Percentiles rank a stretch among this genome's conserved stretches.
Conservation (phyloP, 164 flowering plant species). For the Sextonia rubra region DNA sequence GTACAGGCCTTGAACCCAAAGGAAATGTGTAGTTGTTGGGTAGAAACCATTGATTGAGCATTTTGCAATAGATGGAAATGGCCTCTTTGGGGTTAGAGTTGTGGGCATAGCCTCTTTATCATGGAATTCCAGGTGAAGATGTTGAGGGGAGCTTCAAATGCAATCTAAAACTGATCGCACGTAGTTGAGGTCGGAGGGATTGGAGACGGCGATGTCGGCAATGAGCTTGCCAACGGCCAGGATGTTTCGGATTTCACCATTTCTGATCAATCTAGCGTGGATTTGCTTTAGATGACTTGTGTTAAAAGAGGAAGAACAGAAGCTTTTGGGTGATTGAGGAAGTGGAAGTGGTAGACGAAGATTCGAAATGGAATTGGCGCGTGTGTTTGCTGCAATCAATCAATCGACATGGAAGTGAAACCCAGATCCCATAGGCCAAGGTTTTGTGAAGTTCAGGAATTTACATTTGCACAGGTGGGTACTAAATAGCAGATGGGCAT, state of each 20-base stretch:
- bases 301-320: conserved; percentile 14
- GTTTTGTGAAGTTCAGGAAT: too few species aligned
- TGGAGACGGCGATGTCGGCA: conserved; percentile 18
- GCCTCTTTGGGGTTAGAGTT: conserved; percentile 17
- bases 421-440: too few species aligned
- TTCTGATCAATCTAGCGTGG: conserved; percentile 23
- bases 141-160: conserved; percentile 15
- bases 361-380: conserved; percentile 12
- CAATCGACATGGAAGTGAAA: too few species aligned
- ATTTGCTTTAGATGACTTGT: conserved; percentile 17
- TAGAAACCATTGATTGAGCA: conserved; percentile 14
- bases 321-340: neutral
- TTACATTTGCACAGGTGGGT: too few species aligned
- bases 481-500: too few species aligned
- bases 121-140: conserved; percentile 30
- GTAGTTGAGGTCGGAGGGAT: conserved; percentile 19
- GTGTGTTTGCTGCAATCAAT: too few species aligned
- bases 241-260: conserved; percentile 16
- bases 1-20: conserved; percentile 26
- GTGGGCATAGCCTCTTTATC: conserved; percentile 27
- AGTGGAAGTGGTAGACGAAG: neutral
- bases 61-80: conserved; percentile 9
- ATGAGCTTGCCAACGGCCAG: conserved; percentile 21
- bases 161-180: conserved; percentile 17
- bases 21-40: conserved; percentile 32